Percentiles rank a stretch among this genome's conserved stretches.
Evolutionary conservation across 495 filamentous ascomycete genomes (phyloP).

Genomic region (Aspergillus cristatus): DNA sequence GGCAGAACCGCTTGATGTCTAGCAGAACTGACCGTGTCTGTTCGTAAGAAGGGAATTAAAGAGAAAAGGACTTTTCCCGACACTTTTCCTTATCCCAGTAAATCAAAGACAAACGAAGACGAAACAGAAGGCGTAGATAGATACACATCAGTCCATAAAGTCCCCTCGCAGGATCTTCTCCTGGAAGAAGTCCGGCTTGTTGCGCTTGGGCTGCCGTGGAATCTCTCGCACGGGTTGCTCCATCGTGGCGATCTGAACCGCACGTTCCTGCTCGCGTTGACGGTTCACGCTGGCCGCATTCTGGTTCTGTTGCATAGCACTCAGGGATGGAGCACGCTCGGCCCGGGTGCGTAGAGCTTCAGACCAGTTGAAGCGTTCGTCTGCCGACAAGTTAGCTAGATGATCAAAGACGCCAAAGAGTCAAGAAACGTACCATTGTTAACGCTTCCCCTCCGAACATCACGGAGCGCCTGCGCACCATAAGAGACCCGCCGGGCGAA

Average conservation of each 20-base stretch:
- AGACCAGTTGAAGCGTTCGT: conserved; percentile 90
- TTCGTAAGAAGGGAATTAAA: too few relatives aligned
- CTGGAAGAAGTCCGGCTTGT: conserved; percentile 82
- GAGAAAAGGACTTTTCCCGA: too few relatives aligned
- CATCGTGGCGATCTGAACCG: conserved; percentile 59
- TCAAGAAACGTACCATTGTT: conserved; percentile 39
- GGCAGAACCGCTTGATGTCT: too few relatives aligned
- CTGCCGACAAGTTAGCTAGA: conserved; percentile 51
- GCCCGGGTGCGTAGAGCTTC: conserved; percentile 85
- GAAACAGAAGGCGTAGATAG: too few relatives aligned
- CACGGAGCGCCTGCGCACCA: conserved; percentile 75
- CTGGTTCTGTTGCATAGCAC: conserved; percentile 15
- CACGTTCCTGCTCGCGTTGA: conserved; percentile 36
- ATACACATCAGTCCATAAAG: conserved; percentile 91
- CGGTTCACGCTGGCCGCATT: conserved; percentile 16
- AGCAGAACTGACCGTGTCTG: too few relatives aligned
- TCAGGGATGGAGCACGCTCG: conserved; percentile 64
- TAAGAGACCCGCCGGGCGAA: conserved; percentile 86
- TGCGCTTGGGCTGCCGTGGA: conserved; percentile 54
- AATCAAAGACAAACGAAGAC: too few relatives aligned
- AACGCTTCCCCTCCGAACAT: conserved; percentile 46
- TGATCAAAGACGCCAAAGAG: conserved; percentile 21
- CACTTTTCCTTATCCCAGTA: too few relatives aligned
- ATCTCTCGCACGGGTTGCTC: conserved; percentile 60
- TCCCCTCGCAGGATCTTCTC: conserved; percentile 96